Conservation (phyloP, 805 yeast genomes). For the Zygotorulaspora chibaensis region DNA sequence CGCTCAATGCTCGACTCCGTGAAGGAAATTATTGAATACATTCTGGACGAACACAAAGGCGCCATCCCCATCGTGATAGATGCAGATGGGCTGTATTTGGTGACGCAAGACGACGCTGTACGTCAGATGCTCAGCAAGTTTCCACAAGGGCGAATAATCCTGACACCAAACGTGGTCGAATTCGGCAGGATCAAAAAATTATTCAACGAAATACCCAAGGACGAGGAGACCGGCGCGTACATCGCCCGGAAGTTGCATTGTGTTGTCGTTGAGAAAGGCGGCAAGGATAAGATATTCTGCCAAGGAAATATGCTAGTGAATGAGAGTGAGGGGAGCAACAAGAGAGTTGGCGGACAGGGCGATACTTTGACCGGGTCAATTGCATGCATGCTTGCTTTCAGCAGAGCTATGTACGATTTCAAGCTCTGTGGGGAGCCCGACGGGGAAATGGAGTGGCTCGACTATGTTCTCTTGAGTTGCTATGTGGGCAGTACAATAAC, state of each 20-base stretch:
- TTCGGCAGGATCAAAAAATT: constrained; percentile 63
- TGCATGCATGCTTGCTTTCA: constrained; percentile 83
- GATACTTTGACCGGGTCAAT: constrained; percentile 84
- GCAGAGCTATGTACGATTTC: constrained; percentile 54
- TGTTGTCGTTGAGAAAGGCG: constrained; percentile 62
- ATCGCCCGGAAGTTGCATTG: constrained; percentile 28
- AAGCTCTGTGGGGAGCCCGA: constrained; percentile 50
- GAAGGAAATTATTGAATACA: constrained; percentile 45
- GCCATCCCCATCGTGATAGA: constrained; percentile 75
- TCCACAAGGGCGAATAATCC: constrained; percentile 55
- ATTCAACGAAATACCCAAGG: constrained; percentile 23
- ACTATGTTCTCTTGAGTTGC: constrained; percentile 49
- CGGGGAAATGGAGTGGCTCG: constrained; percentile 32
- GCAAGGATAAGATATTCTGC: constrained; percentile 46
- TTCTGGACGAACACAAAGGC: constrained; percentile 46
- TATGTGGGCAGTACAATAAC: constrained; percentile 70
- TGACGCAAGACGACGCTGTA: constrained; percentile 39
- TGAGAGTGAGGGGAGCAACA: constrained; percentile 57
- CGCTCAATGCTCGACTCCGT: constrained; percentile 57
- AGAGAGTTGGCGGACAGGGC: constrained; percentile 95
- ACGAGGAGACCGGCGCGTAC: constrained; percentile 31
- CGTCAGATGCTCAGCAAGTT: constrained; percentile 40
- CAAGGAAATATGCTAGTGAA: constrained; percentile 47
- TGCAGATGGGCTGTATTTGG: constrained; percentile 79
- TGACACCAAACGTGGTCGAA: constrained; percentile 91